phyloP scores from a whole-genome alignment of 768 basidiomycete genomes.

The Hemileccinum impolitum region DNA sequence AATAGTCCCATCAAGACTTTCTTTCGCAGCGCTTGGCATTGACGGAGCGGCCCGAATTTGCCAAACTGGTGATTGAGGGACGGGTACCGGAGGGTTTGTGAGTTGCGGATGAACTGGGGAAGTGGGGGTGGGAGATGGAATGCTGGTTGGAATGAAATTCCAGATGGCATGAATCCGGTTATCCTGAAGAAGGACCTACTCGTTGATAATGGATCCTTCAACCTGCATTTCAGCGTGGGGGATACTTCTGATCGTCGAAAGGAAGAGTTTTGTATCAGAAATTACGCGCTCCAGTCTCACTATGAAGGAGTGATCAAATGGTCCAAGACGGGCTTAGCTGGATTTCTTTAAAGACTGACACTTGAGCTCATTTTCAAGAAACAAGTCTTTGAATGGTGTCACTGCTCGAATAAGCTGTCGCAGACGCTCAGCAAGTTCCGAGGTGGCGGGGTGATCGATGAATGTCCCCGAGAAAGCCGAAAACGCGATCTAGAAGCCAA shows the following conservation, averaged over 20 bases:
- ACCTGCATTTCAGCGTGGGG: not conserved
- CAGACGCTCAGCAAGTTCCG: conserved; percentile 11
- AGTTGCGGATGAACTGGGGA: not conserved
- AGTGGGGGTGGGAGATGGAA: not conserved
- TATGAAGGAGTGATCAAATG: conserved; percentile 2
- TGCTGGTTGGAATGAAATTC: conserved; percentile 1
- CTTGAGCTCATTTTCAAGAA: conserved; percentile 22
- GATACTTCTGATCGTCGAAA: not conserved
- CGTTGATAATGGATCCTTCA: not conserved
- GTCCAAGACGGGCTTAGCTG: not conserved
- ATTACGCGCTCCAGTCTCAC: conserved; percentile 21
- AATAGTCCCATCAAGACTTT: not conserved
- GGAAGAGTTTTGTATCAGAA: conserved; percentile 1
- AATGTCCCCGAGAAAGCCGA: conserved; percentile 13
- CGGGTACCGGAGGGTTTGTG: not conserved
- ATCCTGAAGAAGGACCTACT: conserved; percentile 13
- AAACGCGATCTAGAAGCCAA: conserved; percentile 19
- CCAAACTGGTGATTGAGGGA: not conserved
- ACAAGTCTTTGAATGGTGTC: conserved; percentile 17
- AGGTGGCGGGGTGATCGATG: not conserved
- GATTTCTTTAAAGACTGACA: conserved; percentile 15
- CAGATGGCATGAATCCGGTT: not conserved
- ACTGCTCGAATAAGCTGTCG: conserved; percentile 19
- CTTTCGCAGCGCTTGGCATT: not conserved
- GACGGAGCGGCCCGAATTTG: not conserved